A percentile compares a stretch with the other conserved stretches of the same genome.
phyloP scores from a whole-genome alignment of 345 rosid species.

The Clarkia xantiana region DNA sequence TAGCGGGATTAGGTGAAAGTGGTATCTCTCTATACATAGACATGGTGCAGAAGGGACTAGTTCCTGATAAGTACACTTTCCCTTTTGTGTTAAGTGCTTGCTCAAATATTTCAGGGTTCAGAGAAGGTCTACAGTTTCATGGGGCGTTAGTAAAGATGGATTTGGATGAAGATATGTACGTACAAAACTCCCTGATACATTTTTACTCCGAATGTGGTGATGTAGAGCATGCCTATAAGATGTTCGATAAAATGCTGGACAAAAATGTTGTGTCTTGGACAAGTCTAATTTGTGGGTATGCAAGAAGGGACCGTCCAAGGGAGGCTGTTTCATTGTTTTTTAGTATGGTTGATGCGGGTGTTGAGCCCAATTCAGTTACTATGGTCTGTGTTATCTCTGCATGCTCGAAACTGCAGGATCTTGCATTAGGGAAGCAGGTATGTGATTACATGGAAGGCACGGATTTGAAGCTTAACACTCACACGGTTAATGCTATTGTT shows the following conservation, averaged over 20 bases:
- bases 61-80: constrained; percentile 46
- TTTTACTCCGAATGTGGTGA: constrained; percentile 42
- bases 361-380: constrained; percentile 35
- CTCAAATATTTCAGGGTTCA: constrained; percentile 22
- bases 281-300: constrained; percentile 53
- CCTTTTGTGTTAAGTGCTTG: constrained; percentile 51
- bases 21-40: constrained; percentile 26
- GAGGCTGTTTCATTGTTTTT: constrained; percentile 49
- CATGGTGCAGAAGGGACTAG: constrained; percentile 24
- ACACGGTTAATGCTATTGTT: constrained; percentile 46
- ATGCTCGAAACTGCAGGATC: constrained; percentile 48
- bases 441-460: constrained; percentile 21
- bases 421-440: constrained; percentile 29
- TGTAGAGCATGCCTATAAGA: constrained; percentile 23
- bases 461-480: constrained; percentile 25
- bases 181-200: constrained; percentile 49
- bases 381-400: constrained; percentile 54
- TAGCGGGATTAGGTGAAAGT: constrained; percentile 26
- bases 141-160: constrained; percentile 33
- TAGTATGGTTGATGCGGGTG: constrained; percentile 30
- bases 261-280: constrained; percentile 69
- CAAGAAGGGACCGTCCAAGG: constrained; percentile 22
- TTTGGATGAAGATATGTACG: constrained; percentile 27
- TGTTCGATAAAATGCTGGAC: constrained; percentile 47
- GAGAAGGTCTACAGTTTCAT: constrained; percentile 42